Evolutionary conservation across 352 stramenopile species (phyloP).

Genomic region (Phytophthora nicotianae): DNA sequence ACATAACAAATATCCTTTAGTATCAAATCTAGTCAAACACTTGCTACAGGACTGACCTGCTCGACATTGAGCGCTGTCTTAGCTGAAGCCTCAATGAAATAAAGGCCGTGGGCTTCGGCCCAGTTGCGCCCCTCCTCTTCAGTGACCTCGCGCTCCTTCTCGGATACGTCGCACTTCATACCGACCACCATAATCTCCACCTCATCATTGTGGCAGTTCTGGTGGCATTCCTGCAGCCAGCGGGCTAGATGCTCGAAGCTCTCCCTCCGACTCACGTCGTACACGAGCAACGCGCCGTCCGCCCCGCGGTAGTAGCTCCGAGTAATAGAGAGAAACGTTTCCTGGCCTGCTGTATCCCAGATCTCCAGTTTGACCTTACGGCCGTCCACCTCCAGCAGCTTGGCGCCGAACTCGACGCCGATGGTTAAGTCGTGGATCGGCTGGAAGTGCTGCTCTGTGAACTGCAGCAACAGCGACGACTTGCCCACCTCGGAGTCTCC

Average conservation of each 20-base stretch:
- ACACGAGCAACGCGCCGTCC: constrained; percentile 89
- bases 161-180: constrained; percentile 80
- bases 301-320: constrained; percentile 89
- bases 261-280: constrained; percentile 80
- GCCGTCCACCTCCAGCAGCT: constrained; percentile 83
- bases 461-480: constrained; percentile 90
- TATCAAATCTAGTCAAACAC: neutral
- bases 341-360: constrained; percentile 92
- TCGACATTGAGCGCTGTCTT: constrained; percentile 87
- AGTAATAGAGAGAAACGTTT: constrained; percentile 91
- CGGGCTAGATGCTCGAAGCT: constrained; percentile 80
- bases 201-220: constrained; percentile 87
- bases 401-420: constrained; percentile 91
- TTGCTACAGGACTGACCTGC: constrained; percentile 42
- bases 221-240: constrained; percentile 84
- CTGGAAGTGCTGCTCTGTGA: constrained; percentile 92
- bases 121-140: constrained; percentile 74
- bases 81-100: constrained; percentile 84
- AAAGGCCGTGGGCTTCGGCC: constrained; percentile 65
- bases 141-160: constrained; percentile 64
- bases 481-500: constrained; percentile 91
- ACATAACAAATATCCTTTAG: constrained; percentile 8
- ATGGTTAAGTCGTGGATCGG: constrained; percentile 92
- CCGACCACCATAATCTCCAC: constrained; percentile 88
- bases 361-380: constrained; percentile 92